phyloP scores from a whole-genome alignment of 2,329 filamentous ascomycete species.

The Nectriaceae sp. region DNA sequence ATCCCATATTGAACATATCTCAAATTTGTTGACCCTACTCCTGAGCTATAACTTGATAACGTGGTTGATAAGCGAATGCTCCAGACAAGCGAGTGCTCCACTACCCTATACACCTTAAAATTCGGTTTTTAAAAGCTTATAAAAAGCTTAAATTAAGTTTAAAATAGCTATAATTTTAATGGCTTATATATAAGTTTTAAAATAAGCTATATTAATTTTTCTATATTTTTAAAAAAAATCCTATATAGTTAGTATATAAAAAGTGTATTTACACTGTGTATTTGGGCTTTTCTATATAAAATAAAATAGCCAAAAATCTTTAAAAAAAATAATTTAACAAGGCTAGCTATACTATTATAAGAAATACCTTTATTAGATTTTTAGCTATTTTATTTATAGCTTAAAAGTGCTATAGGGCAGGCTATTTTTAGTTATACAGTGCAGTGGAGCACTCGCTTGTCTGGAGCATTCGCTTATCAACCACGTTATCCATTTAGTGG shows the following conservation, averaged over 20 bases:
- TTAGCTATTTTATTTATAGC: background rate
- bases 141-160: constrained; percentile 1
- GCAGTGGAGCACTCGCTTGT: background rate
- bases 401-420: background rate
- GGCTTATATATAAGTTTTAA: background rate
- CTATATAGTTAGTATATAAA: background rate
- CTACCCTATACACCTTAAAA: background rate
- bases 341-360: background rate
- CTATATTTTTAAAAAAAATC: background rate
- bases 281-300: too few species aligned
- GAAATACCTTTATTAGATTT: too few species aligned
- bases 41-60: too few species aligned
- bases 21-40: too few species aligned
- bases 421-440: background rate
- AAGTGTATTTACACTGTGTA: too few species aligned
- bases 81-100: background rate
- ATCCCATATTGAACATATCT: too few species aligned
- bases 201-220: background rate
- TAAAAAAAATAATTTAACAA: background rate
- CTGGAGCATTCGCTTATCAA: background rate
- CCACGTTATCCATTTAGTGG: too few species aligned
- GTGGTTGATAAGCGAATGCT: background rate
- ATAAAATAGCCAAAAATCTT: background rate
- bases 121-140: background rate
- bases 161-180: background rate